phyloP scores from a whole-genome alignment of 2,329 filamentous ascomycete species.

The Trichophyton simii region DNA sequence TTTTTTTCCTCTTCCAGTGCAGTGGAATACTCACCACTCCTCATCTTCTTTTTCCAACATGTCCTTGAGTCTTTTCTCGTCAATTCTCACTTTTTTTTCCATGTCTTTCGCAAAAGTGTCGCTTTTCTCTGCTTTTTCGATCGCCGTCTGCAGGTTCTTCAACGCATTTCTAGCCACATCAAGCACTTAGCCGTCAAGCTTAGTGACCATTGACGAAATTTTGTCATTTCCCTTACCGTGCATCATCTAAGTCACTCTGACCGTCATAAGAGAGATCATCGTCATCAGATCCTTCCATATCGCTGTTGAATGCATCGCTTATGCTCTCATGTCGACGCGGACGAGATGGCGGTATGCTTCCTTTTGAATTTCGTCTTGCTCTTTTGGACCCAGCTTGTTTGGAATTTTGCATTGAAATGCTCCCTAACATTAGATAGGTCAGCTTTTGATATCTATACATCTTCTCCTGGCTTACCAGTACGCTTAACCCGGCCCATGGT shows the following conservation, averaged over 20 bases:
- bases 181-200: not conserved
- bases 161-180: slow-evolving; percentile 9
- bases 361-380: not conserved
- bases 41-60: slow-evolving; percentile 9
- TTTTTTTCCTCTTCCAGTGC: not conserved
- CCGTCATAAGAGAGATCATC: slow-evolving; percentile 8
- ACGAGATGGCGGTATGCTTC: not conserved
- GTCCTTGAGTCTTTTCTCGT: slow-evolving; percentile 12
- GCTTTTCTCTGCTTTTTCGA: slow-evolving; percentile 12
- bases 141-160: slow-evolving; percentile 11
- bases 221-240: slow-evolving; percentile 4
- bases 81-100: slow-evolving; percentile 11
- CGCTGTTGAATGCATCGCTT: not conserved
- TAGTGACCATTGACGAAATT: not conserved
- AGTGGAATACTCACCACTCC: slow-evolving; percentile 8
- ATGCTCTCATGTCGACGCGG: not conserved
- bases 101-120: slow-evolving; percentile 13
- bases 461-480: not conserved
- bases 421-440: not conserved
- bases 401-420: not conserved
- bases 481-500: not conserved
- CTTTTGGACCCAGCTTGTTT: not conserved
- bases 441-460: not conserved
- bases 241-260: slow-evolving; percentile 7
- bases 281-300: not conserved